These are phyloP conservation scores for Achaetomium macrosporum DNA, from an alignment of 2,329 filamentous ascomycete genomes.

Conservation along the genomic window DNA sequence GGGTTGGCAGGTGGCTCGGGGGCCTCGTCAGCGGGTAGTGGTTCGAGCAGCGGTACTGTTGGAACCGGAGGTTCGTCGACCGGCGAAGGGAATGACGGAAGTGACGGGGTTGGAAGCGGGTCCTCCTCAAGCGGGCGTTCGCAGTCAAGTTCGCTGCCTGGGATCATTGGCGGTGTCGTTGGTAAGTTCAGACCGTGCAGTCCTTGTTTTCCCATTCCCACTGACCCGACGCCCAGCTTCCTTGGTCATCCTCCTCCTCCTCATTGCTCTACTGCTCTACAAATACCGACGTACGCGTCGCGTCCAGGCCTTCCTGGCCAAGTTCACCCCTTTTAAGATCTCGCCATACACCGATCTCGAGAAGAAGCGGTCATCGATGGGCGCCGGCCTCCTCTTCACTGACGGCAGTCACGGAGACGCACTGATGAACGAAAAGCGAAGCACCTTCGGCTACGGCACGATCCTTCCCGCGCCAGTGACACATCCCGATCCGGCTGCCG, in stretches of 20 bases:
- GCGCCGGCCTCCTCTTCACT: slow-evolving; percentile 21
- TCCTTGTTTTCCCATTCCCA: not conserved
- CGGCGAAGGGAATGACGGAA: not conserved
- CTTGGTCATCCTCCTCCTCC: slow-evolving; percentile 13
- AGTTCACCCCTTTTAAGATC: slow-evolving; percentile 22
- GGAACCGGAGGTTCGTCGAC: not conserved
- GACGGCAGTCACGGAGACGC: slow-evolving; percentile 17
- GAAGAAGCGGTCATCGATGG: slow-evolving; percentile 23
- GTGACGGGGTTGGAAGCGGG: not conserved
- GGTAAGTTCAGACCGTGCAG: slow-evolving; percentile 8
- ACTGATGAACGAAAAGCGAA: slow-evolving; percentile 16
- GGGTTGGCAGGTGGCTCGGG: not conserved
- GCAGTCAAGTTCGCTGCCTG: slow-evolving; percentile 12
- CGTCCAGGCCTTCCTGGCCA: slow-evolving; percentile 21
- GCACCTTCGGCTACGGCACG: slow-evolving; percentile 18
- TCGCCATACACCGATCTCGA: slow-evolving; percentile 19
- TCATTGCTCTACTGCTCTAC: slow-evolving; percentile 21
- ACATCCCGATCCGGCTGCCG: slow-evolving; percentile 10
- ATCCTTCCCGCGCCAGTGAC: slow-evolving; percentile 14
- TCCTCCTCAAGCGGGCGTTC: not conserved
- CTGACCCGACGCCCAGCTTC: slow-evolving; percentile 1
- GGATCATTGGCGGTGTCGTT: slow-evolving; percentile 18
- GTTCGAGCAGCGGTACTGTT: not conserved
- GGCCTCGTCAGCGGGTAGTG: not conserved
- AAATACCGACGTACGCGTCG: slow-evolving; percentile 22